Evolutionary conservation across 2,329 filamentous ascomycete species (phyloP).

Genomic region (Aspergillaceae sp.): DNA sequence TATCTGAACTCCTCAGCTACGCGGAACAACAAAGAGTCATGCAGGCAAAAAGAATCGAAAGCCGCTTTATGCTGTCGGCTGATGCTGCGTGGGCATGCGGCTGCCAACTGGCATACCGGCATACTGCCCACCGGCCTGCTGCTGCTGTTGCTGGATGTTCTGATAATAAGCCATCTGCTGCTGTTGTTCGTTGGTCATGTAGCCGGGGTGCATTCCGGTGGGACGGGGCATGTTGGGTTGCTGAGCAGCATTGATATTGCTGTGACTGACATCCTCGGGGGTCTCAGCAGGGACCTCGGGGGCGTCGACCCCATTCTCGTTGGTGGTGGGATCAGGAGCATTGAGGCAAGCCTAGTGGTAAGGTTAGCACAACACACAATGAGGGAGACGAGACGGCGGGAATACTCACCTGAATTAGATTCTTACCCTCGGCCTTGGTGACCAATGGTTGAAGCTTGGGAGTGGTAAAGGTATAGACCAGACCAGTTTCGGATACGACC

Average conservation of each 20-base stretch:
- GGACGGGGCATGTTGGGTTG: constrained; percentile 58
- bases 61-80: constrained; percentile 57
- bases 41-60: constrained; percentile 12
- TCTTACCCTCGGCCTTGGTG: constrained; percentile 98
- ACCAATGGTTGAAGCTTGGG: constrained; percentile 97
- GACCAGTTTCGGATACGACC: constrained; percentile 91
- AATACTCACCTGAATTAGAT: constrained; percentile 81
- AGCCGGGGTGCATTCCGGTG: constrained; percentile 61
- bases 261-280: constrained; percentile 75
- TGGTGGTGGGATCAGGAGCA: constrained; percentile 80
- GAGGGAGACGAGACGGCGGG: neutral
- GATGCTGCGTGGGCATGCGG: constrained; percentile 73
- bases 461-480: constrained; percentile 97
- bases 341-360: constrained; percentile 79
- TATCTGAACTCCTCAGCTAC: constrained; percentile 16
- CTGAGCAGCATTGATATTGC: constrained; percentile 60
- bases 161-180: constrained; percentile 76
- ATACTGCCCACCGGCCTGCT: constrained; percentile 59
- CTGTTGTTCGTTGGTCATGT: constrained; percentile 58
- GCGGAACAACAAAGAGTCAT: constrained; percentile 10
- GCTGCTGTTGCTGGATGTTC: constrained; percentile 67
- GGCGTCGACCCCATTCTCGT: constrained; percentile 73
- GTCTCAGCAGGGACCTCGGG: constrained; percentile 68
- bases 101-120: constrained; percentile 64
- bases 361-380: constrained; percentile 5